A percentile compares a stretch with the other conserved stretches of the same genome.
phyloP scores from a whole-genome alignment of 2,329 filamentous ascomycete species.

The Cladophialophora chaetospira region DNA sequence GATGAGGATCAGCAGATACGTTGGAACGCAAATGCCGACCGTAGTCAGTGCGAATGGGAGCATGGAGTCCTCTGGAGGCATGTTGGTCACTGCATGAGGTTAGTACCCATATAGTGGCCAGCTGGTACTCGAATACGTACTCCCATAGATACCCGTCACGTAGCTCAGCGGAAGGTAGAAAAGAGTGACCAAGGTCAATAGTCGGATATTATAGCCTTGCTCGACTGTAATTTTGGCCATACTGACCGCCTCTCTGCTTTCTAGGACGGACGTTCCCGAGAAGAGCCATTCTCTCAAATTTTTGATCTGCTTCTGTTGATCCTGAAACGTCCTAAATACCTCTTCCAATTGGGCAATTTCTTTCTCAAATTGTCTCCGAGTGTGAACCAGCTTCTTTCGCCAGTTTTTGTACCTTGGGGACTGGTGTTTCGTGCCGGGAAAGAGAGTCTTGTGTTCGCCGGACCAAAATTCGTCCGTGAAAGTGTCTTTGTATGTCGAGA shows the following conservation, averaged over 20 bases:
- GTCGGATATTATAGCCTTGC: conserved; percentile 54
- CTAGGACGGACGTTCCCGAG: conserved; percentile 62
- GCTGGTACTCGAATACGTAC: neutral
- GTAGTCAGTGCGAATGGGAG: conserved; percentile 47
- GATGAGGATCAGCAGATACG: conserved; percentile 50
- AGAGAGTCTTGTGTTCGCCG: conserved; percentile 33
- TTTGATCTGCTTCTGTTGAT: conserved; percentile 53
- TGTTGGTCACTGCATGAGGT: conserved; percentile 37
- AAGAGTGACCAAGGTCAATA: conserved; percentile 46
- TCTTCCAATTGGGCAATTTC: conserved; percentile 55
- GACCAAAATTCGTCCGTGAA: conserved; percentile 35
- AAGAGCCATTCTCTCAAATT: conserved; percentile 63
- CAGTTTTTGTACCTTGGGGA: conserved; percentile 33
- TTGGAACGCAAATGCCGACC: conserved; percentile 47
- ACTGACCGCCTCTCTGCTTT: conserved; percentile 62
- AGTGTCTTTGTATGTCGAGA: conserved; percentile 29
- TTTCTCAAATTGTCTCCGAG: conserved; percentile 33
- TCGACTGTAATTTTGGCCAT: conserved; percentile 53
- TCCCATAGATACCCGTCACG: conserved; percentile 33
- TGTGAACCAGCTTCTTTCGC: conserved; percentile 32
- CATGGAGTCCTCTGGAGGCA: conserved; percentile 41
- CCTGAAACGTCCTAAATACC: conserved; percentile 60
- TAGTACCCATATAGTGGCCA: neutral
- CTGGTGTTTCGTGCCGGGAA: conserved; percentile 32
- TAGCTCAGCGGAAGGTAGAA: conserved; percentile 45